Base-by-base conservation (phyloP, 2,329 filamentous ascomycete species). In the Diatrype stigma region DNA sequence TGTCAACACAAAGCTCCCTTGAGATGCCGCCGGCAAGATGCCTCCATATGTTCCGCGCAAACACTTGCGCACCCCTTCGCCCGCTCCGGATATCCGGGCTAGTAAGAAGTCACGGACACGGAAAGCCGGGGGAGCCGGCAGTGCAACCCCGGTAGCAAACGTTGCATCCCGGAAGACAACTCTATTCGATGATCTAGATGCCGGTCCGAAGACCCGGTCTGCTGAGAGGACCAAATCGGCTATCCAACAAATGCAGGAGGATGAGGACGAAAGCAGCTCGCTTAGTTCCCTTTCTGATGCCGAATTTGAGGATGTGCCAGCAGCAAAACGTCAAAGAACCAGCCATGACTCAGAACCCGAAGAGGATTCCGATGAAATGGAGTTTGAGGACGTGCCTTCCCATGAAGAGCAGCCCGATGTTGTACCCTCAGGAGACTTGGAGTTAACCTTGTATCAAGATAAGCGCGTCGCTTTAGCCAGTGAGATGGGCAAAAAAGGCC, bases 401-500 rank as follows among this genome's bases (percentile, higher is more conserved):
- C 70, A 71, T 58, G 58, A 66, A 46, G 57, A 67, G 51, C 61
- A 73, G 53, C 74, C 70, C 53, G 72, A 77, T 6, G 72, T 77
- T 46, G 69, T 71, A 2, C 74, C 81, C 1, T 75, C 82, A 1
- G 85, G 85, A 11, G 86, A 91, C 62, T 73, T 95, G 32, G 86
- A 93, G 57, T 72, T 95, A 60, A 93, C 87, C 0, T 71, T 95
- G 28, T 76, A 75, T 34, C 77, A 75, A 57, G 80, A 82, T 51
- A 75, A 78, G 8, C 71, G 79, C 21, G 77, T 86, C n/a, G 80
- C 82, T 0, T 67, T 87, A 26, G 77, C 78, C 10, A 85, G 85
- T 56, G 73, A 80, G 0, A 74, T 81, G 42, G 82, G 82, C 21
- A 96, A 90, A 69, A 96, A 93, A 65, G 92, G 90, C 0, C 88